Evolutionary conservation across 176 grass and related monocot species (phyloP), one percentile per base, ranked within the genome.

Genomic region (Bothriochloa decipiens): DNA sequence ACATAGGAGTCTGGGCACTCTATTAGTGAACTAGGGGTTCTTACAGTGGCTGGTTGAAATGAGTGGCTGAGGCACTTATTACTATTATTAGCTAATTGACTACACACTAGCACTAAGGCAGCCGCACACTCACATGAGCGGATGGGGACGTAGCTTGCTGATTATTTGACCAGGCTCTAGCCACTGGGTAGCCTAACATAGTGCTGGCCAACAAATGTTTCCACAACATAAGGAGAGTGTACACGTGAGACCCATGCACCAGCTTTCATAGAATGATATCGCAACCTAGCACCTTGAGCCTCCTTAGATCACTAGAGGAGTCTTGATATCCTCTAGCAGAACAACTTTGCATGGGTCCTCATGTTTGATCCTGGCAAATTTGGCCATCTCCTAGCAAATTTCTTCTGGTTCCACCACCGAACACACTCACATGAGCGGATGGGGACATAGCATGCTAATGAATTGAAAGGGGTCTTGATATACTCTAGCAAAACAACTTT

Each of bases 401-500:
- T 81, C 78, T 0, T 83, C 29, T 11, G 3, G 58, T 8, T 49
- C 42, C 79, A 74, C 74, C 83, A 32, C n/a, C 7, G 11, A 80
- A 85, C 62, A 32, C 29, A 32, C 29, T 32, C 29, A 2, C 29
- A 32, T 32, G 29, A 32, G 29, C 8, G 40, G 8, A 42, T 42
- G 40, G 40, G 40, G 40, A 42, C 40, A 42, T 10, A 42, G 8
- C 40, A 10, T 2, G 40, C 8, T 2, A 8, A 42, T 42, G 10
- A 42, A 42, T 42, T 10, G 1, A 42, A 75, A 50, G 82, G 25
- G 32, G 80, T 79, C 71, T 66, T 92, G 7, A 86, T 58, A 63
- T 89, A 84, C 6, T 83, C 62, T 42, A 97, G 70, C 25, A 76
- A 83, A 26, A 87, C 88, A 80, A 92, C 52, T 62, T 83, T 94